Evolutionary conservation across 169 alveolate genomes (phyloP).

Genomic region (Plasmodium knowlesi): DNA sequence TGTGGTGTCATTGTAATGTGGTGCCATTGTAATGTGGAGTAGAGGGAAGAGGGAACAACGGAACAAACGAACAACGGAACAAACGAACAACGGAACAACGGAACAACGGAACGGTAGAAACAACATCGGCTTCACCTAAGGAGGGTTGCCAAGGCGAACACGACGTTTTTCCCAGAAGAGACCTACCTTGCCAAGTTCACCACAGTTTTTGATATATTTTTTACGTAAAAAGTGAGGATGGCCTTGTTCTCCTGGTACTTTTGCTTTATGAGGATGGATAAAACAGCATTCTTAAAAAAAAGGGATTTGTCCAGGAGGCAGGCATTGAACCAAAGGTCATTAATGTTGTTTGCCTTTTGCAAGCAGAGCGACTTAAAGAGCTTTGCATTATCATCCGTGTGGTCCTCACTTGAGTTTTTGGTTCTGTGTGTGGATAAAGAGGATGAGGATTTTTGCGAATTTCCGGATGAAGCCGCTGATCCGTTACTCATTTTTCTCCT

Average conservation of each 20-base stretch:
- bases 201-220: constrained; percentile 36
- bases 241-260: constrained; percentile 54
- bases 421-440: constrained; percentile 26
- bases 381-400: constrained; percentile 27
- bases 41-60: too few species aligned
- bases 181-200: constrained; percentile 18
- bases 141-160: not conserved
- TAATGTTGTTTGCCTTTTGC: constrained; percentile 63
- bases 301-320: constrained; percentile 41
- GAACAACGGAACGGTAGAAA: too few species aligned
- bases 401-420: constrained; percentile 15
- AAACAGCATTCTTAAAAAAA: constrained; percentile 20
- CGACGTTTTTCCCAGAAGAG: not conserved
- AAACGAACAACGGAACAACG: too few species aligned
- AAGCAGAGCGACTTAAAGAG: constrained; percentile 34
- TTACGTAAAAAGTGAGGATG: constrained; percentile 35
- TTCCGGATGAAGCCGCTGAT: constrained; percentile 1
- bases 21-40: too few species aligned
- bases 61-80: too few species aligned
- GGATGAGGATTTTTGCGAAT: constrained; percentile 19
- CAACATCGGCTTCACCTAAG: not conserved
- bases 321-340: constrained; percentile 69
- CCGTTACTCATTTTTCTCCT: not conserved
- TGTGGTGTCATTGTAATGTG: too few species aligned
- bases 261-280: constrained; percentile 46